Conservation (phyloP, 169 alveolate genomes). For the Plasmodium relictum region DNA sequence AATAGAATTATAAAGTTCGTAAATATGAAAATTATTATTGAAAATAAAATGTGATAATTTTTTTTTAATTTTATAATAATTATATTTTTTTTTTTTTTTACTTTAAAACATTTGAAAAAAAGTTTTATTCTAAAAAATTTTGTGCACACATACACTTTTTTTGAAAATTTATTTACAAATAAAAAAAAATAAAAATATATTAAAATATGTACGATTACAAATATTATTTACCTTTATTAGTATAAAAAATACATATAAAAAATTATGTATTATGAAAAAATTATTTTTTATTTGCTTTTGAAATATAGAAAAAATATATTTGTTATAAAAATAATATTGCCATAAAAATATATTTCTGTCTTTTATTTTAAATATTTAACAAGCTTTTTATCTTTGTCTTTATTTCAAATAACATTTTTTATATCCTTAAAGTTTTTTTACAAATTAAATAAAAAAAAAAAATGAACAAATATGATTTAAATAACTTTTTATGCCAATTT, state of each 20-base stretch:
- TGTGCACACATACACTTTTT: background rate
- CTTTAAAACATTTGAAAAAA: background rate
- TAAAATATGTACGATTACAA: background rate
- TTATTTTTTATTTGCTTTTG: no score
- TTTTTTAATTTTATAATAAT: background rate
- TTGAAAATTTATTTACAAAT: background rate
- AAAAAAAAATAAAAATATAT: background rate
- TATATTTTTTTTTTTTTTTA: background rate
- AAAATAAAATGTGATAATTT: background rate
- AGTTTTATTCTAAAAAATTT: background rate
- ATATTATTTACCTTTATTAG: background rate
- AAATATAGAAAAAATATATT: no score
- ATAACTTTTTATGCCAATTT: constrained; percentile 82
- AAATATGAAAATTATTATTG: background rate
- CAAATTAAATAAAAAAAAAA: constrained; percentile 2
- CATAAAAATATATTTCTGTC: no score
- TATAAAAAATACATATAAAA: no score
- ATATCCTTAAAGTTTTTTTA: no score
- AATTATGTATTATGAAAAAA: no score
- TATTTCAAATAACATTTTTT: no score
- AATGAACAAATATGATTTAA: constrained; percentile 68
- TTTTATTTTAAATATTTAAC: no score
- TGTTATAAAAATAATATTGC: no score
- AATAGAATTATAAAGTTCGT: background rate
- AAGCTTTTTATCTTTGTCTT: no score